Evolutionary conservation across 257 asterid species (phyloP).

Genomic region (Nicotiana otophora): DNA sequence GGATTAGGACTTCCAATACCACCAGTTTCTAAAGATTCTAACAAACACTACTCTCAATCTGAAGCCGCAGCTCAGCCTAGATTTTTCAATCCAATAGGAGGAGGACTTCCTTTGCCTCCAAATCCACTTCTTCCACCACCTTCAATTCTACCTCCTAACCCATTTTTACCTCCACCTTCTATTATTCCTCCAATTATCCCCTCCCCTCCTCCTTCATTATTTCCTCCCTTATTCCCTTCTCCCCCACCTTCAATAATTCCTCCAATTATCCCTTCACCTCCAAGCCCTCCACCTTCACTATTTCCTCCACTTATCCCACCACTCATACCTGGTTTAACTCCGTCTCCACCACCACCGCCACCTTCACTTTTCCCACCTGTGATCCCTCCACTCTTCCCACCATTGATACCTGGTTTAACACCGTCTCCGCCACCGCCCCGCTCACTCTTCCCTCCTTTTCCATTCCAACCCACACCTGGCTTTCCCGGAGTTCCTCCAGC

Average conservation of each 20-base stretch:
- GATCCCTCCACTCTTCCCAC: conserved; percentile 54
- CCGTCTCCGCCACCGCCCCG: too few species aligned
- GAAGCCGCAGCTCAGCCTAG: conserved; percentile 11
- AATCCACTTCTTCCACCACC: conserved; percentile 32
- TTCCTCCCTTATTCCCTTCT: conserved; percentile 41
- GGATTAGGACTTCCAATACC: conserved; percentile 44
- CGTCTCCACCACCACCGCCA: conserved; percentile 44
- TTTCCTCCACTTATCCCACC: conserved; percentile 32
- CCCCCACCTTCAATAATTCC: conserved; percentile 56
- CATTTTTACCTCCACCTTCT: conserved; percentile 40
- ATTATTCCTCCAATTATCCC: conserved; percentile 44
- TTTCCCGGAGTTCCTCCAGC: conserved; percentile 58
- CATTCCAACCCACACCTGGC: conserved; percentile 29
- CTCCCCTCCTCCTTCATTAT: conserved; percentile 32
- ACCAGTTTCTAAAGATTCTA: conserved; percentile 26
- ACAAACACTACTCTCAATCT: neutral
- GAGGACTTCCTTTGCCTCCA: conserved; percentile 31
- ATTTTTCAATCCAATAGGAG: conserved; percentile 14
- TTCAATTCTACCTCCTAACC: conserved; percentile 36
- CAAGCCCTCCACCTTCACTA: conserved; percentile 22
- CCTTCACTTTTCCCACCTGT: conserved; percentile 40
- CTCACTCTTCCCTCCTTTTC: too few species aligned
- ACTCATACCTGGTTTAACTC: conserved; percentile 43
- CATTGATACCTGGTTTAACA: conserved; percentile 9
- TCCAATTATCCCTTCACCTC: conserved; percentile 44